Conservation (phyloP, 192 early-diverging fungal species). For the Chytriomyces hyalinus region DNA sequence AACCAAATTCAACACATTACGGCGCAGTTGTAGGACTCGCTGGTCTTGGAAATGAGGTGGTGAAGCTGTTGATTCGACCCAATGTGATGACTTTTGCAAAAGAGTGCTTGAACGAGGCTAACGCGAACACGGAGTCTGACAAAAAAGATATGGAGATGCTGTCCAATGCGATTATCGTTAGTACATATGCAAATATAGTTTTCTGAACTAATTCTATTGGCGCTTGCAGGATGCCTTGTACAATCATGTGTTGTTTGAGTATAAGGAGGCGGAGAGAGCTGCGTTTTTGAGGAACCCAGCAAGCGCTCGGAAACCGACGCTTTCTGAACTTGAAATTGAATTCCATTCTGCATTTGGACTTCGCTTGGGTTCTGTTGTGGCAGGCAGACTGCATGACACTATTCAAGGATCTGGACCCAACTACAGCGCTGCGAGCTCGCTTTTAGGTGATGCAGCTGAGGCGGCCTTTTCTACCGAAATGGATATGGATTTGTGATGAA, state of each 20-base stretch:
- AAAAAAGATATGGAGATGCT: constrained; percentile 10
- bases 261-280: constrained; percentile 8
- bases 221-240: constrained; percentile 13
- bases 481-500: too few species aligned
- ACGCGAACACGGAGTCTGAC: background rate
- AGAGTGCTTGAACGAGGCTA: constrained; percentile 1
- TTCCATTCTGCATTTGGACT: constrained; percentile 8
- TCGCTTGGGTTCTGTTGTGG: too few species aligned
- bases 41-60: constrained; percentile 78
- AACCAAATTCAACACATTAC: constrained; percentile 82
- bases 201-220: background rate
- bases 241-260: constrained; percentile 12
- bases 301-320: background rate
- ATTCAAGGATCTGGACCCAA: too few species aligned
- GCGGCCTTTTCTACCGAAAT: too few species aligned
- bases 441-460: too few species aligned
- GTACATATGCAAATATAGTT: background rate
- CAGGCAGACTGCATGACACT: too few species aligned
- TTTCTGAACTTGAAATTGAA: constrained; percentile 8
- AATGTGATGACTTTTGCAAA: constrained; percentile 47
- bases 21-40: constrained; percentile 85
- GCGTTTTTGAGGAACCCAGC: background rate
- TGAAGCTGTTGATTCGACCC: constrained; percentile 63
- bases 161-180: background rate
- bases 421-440: too few species aligned